Evolutionary conservation across 257 asterid genomes (phyloP), one percentile per base, ranked within the genome.

Genomic region (Scutellaria barbata): DNA sequence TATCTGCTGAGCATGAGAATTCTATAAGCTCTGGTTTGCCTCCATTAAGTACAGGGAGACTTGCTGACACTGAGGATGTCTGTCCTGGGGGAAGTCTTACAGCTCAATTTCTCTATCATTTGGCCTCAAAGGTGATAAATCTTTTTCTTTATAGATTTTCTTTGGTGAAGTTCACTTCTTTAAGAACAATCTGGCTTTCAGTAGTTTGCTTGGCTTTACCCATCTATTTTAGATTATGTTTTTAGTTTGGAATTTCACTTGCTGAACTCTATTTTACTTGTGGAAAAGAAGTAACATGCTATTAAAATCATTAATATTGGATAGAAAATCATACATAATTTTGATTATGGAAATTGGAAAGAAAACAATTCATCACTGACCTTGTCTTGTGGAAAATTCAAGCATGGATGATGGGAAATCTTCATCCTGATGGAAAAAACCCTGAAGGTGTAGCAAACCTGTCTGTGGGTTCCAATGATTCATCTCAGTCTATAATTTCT

Each of bases 1-100:
- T 95, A 68, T 92, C 96, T 45, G 11, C 83, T 71, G 87, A 87
- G 77, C 88, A 82, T 72, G 97, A 88, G 76, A 87, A 84, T 78
- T 95, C 96, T 43, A 69, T 95, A 76, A 95, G 99, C 86, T 87
- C 78, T 33, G 98, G 95, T 48, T 86, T 95, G 81, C 99, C 99
- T 80, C 86, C 98, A 50, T 72, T 90, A 79, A 89, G 89, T 76
- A 84, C 86, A 7, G 98, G 94, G 69, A 80, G 63, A 51, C 86
- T 80, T 55, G 82, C 80, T 69, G 92, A 92, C 63, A 58, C 84
- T 52, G 99, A 92, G 80, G 97, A 92, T 60, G 76, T 83, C 80
- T 85, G 88, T 81, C 88, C 92, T 51, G 99, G 96, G 74, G 97
- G 90, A 68, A 83, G 85, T 82, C 90, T 92, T 63, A 88, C 96